These are phyloP conservation scores for Triticum timopheevii DNA, from an alignment of 176 grass and related monocot species.

Conservation along the genomic window DNA sequence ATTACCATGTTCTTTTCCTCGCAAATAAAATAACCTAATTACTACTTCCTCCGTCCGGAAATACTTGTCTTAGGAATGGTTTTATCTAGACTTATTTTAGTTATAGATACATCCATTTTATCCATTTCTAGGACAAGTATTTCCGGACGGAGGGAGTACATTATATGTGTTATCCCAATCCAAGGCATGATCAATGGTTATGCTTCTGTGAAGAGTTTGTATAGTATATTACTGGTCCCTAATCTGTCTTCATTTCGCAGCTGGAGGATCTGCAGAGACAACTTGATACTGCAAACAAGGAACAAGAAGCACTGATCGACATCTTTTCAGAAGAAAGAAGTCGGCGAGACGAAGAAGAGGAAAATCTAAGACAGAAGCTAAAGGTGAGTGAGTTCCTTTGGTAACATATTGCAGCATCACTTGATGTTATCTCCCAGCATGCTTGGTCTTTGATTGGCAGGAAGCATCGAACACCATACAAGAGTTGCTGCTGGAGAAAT, in stretches of 20 bases:
- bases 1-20: background rate
- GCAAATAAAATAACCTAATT: too few relatives aligned
- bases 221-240: background rate
- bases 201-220: background rate
- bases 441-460: constrained; percentile 37
- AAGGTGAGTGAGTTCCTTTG: constrained; percentile 49
- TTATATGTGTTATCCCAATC: background rate
- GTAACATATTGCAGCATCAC: background rate
- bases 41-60: too few relatives aligned
- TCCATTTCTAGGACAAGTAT: too few relatives aligned
- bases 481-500: constrained; percentile 64
- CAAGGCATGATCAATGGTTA: background rate
- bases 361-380: constrained; percentile 72
- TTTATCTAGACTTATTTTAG: too few relatives aligned
- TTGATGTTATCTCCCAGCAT: background rate
- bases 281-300: constrained; percentile 70
- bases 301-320: constrained; percentile 89
- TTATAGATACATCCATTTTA: too few relatives aligned
- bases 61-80: too few relatives aligned
- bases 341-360: constrained; percentile 76
- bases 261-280: constrained; percentile 73
- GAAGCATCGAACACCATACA: constrained; percentile 68
- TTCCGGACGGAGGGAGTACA: background rate
- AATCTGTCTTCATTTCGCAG: constrained; percentile 40
- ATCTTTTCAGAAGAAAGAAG: constrained; percentile 96